Evolutionary conservation across 371 early-diverging fungal species (phyloP), one percentile per base, ranked within the genome.

Genomic region (Mucor indicus): DNA sequence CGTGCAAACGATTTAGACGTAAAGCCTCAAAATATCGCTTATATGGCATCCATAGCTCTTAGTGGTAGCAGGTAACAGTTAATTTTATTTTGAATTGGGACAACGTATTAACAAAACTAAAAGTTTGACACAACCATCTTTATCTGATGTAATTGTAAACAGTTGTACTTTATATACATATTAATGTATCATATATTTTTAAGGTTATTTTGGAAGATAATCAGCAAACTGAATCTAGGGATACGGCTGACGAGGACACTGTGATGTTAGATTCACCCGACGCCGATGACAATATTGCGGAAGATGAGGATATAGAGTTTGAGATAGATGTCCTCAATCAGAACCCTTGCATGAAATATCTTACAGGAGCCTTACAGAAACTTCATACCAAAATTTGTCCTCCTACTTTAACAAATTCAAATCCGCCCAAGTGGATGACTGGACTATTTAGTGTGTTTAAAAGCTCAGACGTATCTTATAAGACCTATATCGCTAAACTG

Each of bases 391-490:
- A 57, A 0, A 70, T 75, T 24, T 53, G 65, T 6, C 31, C n/a
- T 7, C 15, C 53, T 1, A 80, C 9, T 15, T 11, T 85, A 79
- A n/a, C n/a, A n/a, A n/a, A n/a, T n/a, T n/a, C n/a, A n/a, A n/a
- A n/a, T n/a, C n/a, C n/a, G n/a, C 84, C 86, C 2, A 35, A 45
- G 3, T 90, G 90, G 90, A 85, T 90, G 84, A 57, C 60, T n/a
- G 69, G 67, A 29, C 47, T 85, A 9, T 36, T 55, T 12, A 57
- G 42, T 19, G 62, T 62, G n/a, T 69, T 79, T 21, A 57, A 37
- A 7, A 33, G 41, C 15, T 57, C 64, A 13, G 60, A 76, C 0
- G 44, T 85, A 2, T 74, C 76, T 35, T 47, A 82, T 4, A 64
- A 77, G 5, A 55, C 85, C 0, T 82, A 84, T 42, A 40, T 89